Percentiles rank a stretch among this genome's conserved stretches.
Conservation (phyloP, 352 stramenopile genomes). For the Stephanocyclus meneghinianus region DNA sequence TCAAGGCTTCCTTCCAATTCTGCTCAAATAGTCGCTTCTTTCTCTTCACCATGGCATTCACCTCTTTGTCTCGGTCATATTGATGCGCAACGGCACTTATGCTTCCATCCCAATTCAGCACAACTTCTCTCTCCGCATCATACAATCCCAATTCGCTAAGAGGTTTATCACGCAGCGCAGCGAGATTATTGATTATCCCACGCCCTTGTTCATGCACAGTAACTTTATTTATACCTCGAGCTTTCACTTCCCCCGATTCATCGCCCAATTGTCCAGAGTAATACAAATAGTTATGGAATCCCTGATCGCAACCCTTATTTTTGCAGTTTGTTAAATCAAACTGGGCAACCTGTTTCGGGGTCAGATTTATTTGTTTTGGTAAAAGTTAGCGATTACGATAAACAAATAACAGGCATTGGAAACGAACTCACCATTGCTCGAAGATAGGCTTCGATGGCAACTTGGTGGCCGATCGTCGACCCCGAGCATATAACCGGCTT, state of each 20-base stretch:
- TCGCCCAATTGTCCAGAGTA: constrained; percentile 62
- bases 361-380: neutral
- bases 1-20: constrained; percentile 11
- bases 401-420: no score
- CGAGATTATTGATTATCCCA: constrained; percentile 78
- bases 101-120: constrained; percentile 76
- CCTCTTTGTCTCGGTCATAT: constrained; percentile 72
- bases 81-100: constrained; percentile 73
- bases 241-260: constrained; percentile 13
- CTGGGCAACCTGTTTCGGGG: constrained; percentile 38
- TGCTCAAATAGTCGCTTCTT: constrained; percentile 26
- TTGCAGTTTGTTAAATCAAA: constrained; percentile 67
- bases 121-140: constrained; percentile 37
- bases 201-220: constrained; percentile 73
- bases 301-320: constrained; percentile 71
- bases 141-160: constrained; percentile 65
- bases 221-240: constrained; percentile 59
- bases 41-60: constrained; percentile 44
- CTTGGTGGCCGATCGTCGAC: constrained; percentile 71
- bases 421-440: constrained; percentile 51
- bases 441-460: constrained; percentile 77
- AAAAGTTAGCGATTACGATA: no score
- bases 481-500: constrained; percentile 75
- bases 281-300: constrained; percentile 78
- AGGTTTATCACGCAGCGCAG: constrained; percentile 58